A percentile compares a stretch with the other conserved stretches of the same genome.
Evolutionary conservation across 1,284 basidiomycete species (phyloP).

Genomic region (Thecaphora frezii): DNA sequence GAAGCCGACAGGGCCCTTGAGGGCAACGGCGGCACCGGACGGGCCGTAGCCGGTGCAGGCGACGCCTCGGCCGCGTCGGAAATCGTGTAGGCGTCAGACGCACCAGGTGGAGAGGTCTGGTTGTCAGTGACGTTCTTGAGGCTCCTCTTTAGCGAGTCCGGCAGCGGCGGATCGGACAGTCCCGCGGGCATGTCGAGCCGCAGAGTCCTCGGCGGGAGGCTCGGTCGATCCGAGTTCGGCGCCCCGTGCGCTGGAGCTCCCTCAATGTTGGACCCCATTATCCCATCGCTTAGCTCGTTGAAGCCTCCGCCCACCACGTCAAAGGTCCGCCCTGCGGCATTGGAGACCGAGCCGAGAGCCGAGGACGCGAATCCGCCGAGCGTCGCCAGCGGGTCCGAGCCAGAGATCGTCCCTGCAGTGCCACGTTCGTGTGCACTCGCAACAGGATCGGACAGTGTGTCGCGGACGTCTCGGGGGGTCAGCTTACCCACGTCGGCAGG

Average conservation of each 20-base stretch:
- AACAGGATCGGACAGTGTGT: too few relatives aligned
- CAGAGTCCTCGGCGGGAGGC: slow-evolving; percentile 7
- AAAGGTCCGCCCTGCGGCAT: slow-evolving; percentile 31
- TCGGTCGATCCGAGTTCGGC: not conserved
- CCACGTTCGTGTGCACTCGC: not conserved
- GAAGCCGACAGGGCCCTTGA: not conserved
- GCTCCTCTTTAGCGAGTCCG: slow-evolving; percentile 13
- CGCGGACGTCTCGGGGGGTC: not conserved
- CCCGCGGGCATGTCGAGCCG: slow-evolving; percentile 20
- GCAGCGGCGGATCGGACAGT: slow-evolving; percentile 22
- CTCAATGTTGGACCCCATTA: slow-evolving; percentile 8
- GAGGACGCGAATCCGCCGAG: slow-evolving; percentile 34
- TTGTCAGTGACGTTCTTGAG: not conserved
- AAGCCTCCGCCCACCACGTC: slow-evolving; percentile 38
- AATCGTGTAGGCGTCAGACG: slow-evolving; percentile 13
- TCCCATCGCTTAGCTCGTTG: slow-evolving; percentile 31
- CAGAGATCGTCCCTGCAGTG: not conserved
- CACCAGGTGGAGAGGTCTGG: not conserved
- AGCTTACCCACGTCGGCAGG: not conserved
- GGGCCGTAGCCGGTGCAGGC: not conserved
- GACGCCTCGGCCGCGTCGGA: slow-evolving; percentile 20
- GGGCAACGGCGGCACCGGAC: not conserved
- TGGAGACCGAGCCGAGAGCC: slow-evolving; percentile 25
- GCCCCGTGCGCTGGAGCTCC: too few relatives aligned
- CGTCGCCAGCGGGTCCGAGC: slow-evolving; percentile 21